phyloP scores from a whole-genome alignment of 2,329 filamentous ascomycete species.

The Macrophomina tecta region DNA sequence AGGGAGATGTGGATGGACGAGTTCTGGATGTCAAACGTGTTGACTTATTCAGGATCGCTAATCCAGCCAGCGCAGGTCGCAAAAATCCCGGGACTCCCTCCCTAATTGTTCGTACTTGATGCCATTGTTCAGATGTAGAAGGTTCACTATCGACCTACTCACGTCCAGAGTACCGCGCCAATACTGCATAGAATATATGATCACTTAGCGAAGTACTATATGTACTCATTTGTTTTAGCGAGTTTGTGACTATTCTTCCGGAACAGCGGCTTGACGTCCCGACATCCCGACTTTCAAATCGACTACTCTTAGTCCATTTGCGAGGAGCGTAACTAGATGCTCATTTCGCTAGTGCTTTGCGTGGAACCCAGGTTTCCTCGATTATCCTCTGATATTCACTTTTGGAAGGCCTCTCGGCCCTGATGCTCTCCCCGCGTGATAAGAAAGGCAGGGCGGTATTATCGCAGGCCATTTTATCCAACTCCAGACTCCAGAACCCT shows the following conservation, averaged over 20 bases:
- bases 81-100: too few species aligned
- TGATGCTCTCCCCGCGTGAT: background rate
- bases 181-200: too few species aligned
- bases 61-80: too few species aligned
- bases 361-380: background rate
- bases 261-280: background rate
- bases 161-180: too few species aligned
- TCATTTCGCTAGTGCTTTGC: background rate
- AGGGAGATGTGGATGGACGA: too few species aligned
- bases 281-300: background rate
- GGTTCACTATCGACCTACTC: too few species aligned
- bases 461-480: background rate
- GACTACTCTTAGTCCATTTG: too few species aligned
- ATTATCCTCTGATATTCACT: background rate
- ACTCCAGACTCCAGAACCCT: slow-evolving; percentile 22
- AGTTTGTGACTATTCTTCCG: background rate
- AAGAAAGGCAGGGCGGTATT: background rate
- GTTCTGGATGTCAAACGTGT: too few species aligned
- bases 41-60: too few species aligned
- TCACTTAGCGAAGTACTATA: background rate
- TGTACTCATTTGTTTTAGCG: background rate
- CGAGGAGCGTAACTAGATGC: background rate
- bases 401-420: background rate
- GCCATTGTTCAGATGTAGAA: too few species aligned
- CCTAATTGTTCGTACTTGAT: too few species aligned